These are phyloP conservation scores for Metschnikowia lachancei DNA, from an alignment of 805 yeast species.

Conservation along the genomic window DNA sequence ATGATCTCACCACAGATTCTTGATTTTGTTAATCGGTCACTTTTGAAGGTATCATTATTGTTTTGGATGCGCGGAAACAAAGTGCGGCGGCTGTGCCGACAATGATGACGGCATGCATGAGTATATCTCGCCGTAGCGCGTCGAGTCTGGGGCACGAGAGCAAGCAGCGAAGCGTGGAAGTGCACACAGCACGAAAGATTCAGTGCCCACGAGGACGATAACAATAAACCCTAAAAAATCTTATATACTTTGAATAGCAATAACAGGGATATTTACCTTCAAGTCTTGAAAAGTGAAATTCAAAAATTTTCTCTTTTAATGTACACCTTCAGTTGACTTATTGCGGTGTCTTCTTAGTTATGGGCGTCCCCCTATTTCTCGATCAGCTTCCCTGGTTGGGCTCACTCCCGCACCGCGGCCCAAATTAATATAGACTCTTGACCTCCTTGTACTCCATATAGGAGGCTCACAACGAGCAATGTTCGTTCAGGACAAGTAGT, in stretches of 20 bases:
- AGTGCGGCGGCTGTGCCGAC: background rate
- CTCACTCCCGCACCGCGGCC: conserved; percentile 5
- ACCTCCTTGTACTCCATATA: conserved; percentile 13
- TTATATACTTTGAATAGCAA: too few relatives aligned
- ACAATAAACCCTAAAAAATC: background rate
- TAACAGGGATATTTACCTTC: too few relatives aligned
- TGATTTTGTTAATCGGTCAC: too few relatives aligned
- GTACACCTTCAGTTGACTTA: too few relatives aligned
- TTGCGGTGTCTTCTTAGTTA: background rate
- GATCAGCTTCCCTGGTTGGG: background rate
- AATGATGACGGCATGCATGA: background rate
- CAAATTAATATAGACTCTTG: background rate
- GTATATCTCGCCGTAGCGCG: background rate
- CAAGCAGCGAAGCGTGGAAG: background rate
- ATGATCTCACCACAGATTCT: too few relatives aligned
- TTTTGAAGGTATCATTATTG: too few relatives aligned
- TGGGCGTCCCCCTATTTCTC: background rate
- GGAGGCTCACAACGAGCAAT: conserved; percentile 10
- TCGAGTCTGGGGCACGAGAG: background rate
- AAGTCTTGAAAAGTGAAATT: too few relatives aligned
- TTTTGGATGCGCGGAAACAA: background rate
- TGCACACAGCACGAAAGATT: background rate
- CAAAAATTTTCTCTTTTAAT: background rate
- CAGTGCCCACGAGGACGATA: background rate
- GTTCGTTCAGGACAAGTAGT: conserved; percentile 9